Evolutionary conservation across 2,329 filamentous ascomycete species (phyloP).

Genomic region (Colletotrichum sp.): DNA sequence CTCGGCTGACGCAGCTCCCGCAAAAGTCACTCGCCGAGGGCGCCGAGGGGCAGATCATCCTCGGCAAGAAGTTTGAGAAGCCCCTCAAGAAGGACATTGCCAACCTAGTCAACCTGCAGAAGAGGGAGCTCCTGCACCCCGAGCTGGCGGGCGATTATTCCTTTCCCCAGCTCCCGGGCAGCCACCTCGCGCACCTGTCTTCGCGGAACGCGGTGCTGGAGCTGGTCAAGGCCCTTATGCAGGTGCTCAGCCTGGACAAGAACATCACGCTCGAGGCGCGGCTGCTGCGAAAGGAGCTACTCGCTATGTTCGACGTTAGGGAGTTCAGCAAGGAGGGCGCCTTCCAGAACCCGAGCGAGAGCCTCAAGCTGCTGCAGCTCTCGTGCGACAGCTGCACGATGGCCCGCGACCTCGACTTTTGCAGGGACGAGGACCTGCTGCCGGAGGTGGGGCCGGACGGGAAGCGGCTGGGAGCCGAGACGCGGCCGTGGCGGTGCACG

Average conservation of each 20-base stretch:
- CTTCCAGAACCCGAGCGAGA: slow-evolving; percentile 85
- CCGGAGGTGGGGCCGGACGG: slow-evolving; percentile 44
- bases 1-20: slow-evolving; percentile 63
- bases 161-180: slow-evolving; percentile 82
- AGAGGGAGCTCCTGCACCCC: slow-evolving; percentile 86
- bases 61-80: slow-evolving; percentile 85
- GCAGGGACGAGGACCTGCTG: slow-evolving; percentile 84
- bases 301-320: slow-evolving; percentile 89
- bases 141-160: slow-evolving; percentile 86
- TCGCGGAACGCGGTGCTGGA: slow-evolving; percentile 65
- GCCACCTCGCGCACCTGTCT: slow-evolving; percentile 58
- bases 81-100: slow-evolving; percentile 89
- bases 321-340: slow-evolving; percentile 91
- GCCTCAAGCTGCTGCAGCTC: slow-evolving; percentile 74
- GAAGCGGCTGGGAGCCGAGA: slow-evolving; percentile 28
- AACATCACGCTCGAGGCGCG: slow-evolving; percentile 89
- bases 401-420: slow-evolving; percentile 87
- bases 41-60: slow-evolving; percentile 67
- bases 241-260: slow-evolving; percentile 89
- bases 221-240: slow-evolving; percentile 91
- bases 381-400: slow-evolving; percentile 92
- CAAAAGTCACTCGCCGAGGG: slow-evolving; percentile 65
- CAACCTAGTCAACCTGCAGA: slow-evolving; percentile 81
- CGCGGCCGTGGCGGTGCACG: slow-evolving; percentile 73
- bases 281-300: slow-evolving; percentile 84